Base-by-base conservation (phyloP, 1,284 basidiomycete genomes). In the Volvariella surrecta region DNA sequence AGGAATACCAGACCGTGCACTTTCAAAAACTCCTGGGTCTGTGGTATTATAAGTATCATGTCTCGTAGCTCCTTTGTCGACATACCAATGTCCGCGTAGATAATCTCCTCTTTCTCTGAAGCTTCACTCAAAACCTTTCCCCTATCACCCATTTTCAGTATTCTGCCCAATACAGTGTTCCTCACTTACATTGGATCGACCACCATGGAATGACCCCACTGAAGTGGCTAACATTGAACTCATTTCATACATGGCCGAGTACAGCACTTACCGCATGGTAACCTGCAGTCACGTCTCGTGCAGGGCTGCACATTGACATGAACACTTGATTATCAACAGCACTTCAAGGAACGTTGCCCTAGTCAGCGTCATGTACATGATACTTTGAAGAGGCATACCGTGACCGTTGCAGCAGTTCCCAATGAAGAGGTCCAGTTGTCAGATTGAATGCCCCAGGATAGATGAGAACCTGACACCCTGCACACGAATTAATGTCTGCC, bases 281-380 rank as follows among this genome's bases (percentile, higher is more conserved):
- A 15, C 69, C 74, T 21, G 89, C 85, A 11, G 70, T 77, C 45
- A 85, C 61, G 52, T 96, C 88, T 30, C 95, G 77, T 1, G 96
- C 93, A 22, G 94, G 93, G 50, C 93, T 97, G 62, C 93, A 97
- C 85, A 94, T 95, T 2, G 89, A 77, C 49, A 96, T 82, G 65
- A 82, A 99, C 16, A 98, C 79, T 64, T 99, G 95, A 57, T 99
- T 97, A 60, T 99, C 95, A 21, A 93, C 79, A 7, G 95, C 95
- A 45, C 93, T 92, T 54, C 7, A 37, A 28, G 16, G 24, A 6
- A 6, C 24, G 24, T 28, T 28, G 24, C 6, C 24, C 38, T 31
- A 38, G 31, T 10, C 20, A 4, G 16, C 11, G 46, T n/a, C 17
- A 19, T 32, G n/a, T 22, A 16, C 39, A 4, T 10, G 10, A 15